A percentile compares a stretch with the other conserved stretches of the same genome.
Conservation (phyloP, 495 filamentous ascomycete genomes). For the Tuber indicum region DNA sequence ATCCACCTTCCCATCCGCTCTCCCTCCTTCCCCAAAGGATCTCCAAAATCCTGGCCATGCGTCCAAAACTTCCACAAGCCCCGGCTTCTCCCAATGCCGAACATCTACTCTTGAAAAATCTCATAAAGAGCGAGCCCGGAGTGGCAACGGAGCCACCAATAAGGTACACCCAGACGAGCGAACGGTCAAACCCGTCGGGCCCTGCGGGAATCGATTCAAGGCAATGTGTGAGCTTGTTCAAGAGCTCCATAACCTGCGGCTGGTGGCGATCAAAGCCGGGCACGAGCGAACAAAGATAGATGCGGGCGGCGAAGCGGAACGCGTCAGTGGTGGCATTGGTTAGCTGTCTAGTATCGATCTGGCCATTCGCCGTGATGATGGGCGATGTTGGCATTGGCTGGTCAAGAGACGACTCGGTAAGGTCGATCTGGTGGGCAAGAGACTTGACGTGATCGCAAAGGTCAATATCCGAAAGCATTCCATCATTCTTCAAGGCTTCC, state of each 20-base stretch:
- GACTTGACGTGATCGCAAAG: constrained; percentile 77
- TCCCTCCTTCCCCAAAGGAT: constrained; percentile 68
- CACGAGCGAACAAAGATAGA: constrained; percentile 90
- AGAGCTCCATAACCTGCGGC: constrained; percentile 61
- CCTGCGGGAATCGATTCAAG: constrained; percentile 77
- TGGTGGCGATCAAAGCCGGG: constrained; percentile 74
- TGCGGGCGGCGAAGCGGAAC: constrained; percentile 85
- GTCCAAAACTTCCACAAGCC: constrained; percentile 77
- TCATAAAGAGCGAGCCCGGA: constrained; percentile 63
- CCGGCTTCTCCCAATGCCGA: constrained; percentile 64
- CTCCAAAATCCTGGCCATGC: constrained; percentile 67
- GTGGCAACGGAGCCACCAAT: constrained; percentile 71
- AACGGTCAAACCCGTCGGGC: constrained; percentile 75
- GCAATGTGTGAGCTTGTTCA: constrained; percentile 62
- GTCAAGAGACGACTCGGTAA: constrained; percentile 57
- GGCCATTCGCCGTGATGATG: constrained; percentile 51
- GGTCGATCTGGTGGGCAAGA: constrained; percentile 72
- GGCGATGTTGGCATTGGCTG: constrained; percentile 47
- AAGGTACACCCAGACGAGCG: constrained; percentile 86
- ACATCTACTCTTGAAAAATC: constrained; percentile 62
- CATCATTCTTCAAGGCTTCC: constrained; percentile 75
- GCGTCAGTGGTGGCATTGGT: constrained; percentile 78
- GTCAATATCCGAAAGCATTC: constrained; percentile 67
- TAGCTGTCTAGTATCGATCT: constrained; percentile 72
- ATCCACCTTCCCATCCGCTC: constrained; percentile 66